Conservation (phyloP, 1,284 basidiomycete species). For the Boletellus deceptivus region DNA sequence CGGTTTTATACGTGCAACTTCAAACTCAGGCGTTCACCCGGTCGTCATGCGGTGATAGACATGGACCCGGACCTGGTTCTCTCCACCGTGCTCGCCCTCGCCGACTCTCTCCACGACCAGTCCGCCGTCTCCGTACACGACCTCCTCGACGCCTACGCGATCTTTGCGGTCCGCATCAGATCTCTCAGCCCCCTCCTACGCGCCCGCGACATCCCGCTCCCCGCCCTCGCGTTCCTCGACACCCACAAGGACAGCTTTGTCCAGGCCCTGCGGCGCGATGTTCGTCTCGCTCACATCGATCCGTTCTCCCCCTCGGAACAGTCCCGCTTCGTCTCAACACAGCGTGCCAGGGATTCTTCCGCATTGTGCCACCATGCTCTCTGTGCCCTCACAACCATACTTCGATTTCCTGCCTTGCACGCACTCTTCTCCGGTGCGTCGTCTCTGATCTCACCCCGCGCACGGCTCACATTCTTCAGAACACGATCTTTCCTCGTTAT, state of each 20-base stretch:
- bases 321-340: constrained; percentile 35
- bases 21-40: no score
- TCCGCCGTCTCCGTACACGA: constrained; percentile 45
- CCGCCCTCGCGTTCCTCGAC: constrained; percentile 35
- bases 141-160: constrained; percentile 56
- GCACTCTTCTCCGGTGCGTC: constrained; percentile 49
- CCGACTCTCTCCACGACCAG: constrained; percentile 41
- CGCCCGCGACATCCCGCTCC: constrained; percentile 13
- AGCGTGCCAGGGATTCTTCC: constrained; percentile 40
- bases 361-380: constrained; percentile 51
- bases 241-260: constrained; percentile 33
- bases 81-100: constrained; percentile 47
- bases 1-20: neutral
- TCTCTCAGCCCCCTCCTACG: constrained; percentile 31
- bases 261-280: constrained; percentile 47
- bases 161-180: constrained; percentile 45
- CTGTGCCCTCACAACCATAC: constrained; percentile 46
- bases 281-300: constrained; percentile 42
- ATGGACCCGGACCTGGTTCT: constrained; percentile 18
- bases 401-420: constrained; percentile 43
- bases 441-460: constrained; percentile 28
- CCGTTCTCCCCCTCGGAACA: constrained; percentile 24
- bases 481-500: constrained; percentile 41
- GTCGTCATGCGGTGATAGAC: no score
- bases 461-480: constrained; percentile 8